These are phyloP conservation scores for Halophytophthora batemanensis DNA, from an alignment of 352 stramenopile species.

Conservation along the genomic window DNA sequence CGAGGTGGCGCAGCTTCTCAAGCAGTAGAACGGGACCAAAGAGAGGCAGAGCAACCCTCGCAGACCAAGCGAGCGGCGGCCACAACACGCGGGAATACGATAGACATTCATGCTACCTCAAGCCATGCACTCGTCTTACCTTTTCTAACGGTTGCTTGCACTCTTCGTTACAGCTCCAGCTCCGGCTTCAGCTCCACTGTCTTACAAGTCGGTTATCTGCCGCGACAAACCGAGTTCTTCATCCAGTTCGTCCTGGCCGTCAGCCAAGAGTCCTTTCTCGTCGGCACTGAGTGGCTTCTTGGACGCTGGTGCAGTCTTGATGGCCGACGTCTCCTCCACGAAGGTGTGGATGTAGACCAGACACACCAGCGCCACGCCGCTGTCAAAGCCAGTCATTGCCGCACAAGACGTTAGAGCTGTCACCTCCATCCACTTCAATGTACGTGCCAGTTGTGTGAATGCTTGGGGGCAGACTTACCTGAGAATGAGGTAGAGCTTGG, in stretches of 20 bases:
- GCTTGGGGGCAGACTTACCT: too few relatives aligned
- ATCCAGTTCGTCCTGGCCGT: slow-evolving; percentile 25
- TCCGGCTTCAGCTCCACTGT: too few relatives aligned
- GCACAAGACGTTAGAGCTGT: too few relatives aligned
- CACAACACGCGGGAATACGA: too few relatives aligned
- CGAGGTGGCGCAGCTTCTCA: slow-evolving; percentile 49
- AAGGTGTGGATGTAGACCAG: slow-evolving; percentile 51
- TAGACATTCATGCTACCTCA: too few relatives aligned
- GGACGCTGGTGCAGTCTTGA: slow-evolving; percentile 26
- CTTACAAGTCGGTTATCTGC: slow-evolving; percentile 58
- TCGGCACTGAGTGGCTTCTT: slow-evolving; percentile 22
- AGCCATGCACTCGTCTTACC: too few relatives aligned
- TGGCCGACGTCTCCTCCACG: slow-evolving; percentile 64
- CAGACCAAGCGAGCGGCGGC: background rate
- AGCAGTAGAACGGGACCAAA: slow-evolving; percentile 11
- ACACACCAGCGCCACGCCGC: slow-evolving; percentile 32
- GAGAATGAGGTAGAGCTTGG: slow-evolving; percentile 83
- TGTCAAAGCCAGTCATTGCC: too few relatives aligned
- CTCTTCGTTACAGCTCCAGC: background rate
- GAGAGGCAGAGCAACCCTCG: background rate
- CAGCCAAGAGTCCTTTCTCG: slow-evolving; percentile 41
- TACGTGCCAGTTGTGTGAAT: too few relatives aligned
- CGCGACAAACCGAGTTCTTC: slow-evolving; percentile 27
- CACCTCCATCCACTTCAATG: too few relatives aligned
- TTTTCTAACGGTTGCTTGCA: too few relatives aligned